A percentile compares a stretch with the other conserved stretches of the same genome.
These are phyloP conservation scores for Grigorovia humatica DNA, from an alignment of 805 yeast genomes.

Conservation along the genomic window DNA sequence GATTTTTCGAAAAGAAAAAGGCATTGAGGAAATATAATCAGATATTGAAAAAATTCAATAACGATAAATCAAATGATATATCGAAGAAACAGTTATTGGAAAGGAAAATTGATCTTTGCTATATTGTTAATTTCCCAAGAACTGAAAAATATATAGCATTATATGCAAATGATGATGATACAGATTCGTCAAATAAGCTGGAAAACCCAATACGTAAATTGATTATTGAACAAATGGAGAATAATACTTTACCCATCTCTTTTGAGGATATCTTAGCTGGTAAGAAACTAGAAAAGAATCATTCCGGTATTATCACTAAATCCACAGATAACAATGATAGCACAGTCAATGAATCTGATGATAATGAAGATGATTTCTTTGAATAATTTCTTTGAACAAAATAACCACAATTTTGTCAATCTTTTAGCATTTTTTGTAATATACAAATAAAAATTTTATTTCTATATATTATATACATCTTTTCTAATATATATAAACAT, in stretches of 20 bases:
- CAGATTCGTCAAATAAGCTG: slow-evolving; percentile 35
- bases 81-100: slow-evolving; percentile 34
- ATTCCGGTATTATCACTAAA: slow-evolving; percentile 15
- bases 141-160: slow-evolving; percentile 70
- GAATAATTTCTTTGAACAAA: slow-evolving; percentile 20
- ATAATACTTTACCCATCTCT: slow-evolving; percentile 48
- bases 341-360: slow-evolving; percentile 15
- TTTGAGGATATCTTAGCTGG: slow-evolving; percentile 36
- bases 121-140: slow-evolving; percentile 68
- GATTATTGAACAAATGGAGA: slow-evolving; percentile 41
- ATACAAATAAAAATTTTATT: background rate
- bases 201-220: slow-evolving; percentile 39
- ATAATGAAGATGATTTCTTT: slow-evolving; percentile 36
- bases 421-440: background rate
- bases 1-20: slow-evolving; percentile 84
- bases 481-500: background rate
- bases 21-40: slow-evolving; percentile 60
- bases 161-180: slow-evolving; percentile 39
- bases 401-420: background rate
- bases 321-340: slow-evolving; percentile 8
- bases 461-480: background rate
- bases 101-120: slow-evolving; percentile 60
- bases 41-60: slow-evolving; percentile 26
- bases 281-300: slow-evolving; percentile 22
- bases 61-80: slow-evolving; percentile 11